Base-by-base conservation (phyloP, 116 monocot genomes). In the Phalaenopsis hybrid region DNA sequence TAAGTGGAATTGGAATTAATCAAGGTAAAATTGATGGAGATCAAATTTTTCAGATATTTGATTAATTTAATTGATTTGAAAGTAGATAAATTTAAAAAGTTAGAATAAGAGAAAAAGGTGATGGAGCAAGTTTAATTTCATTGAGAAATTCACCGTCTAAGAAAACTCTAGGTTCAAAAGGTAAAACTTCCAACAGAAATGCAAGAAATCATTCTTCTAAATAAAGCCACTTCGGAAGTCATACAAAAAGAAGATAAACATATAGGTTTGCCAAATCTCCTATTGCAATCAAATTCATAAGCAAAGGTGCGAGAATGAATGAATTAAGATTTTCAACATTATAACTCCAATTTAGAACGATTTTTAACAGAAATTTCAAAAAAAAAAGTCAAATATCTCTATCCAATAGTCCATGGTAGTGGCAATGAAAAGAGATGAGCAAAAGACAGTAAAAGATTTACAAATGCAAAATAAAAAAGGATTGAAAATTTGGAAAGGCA, bases 271-370 rank as follows among this genome's bases (percentile, higher is more conserved):
- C 5, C 10, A 13, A 72, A 37, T 72, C 33, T 72, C 25, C 72
- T 72, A 72, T 63, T n/a, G n/a, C n/a, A 63, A 63, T 63, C 23
- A 63, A 63, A 63, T 65, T 65, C 65, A 65, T 17, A 73, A 5
- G 73, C 3, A 34, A 73, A 75, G 75, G 16, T 75, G 72, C 4
- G 41, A 72, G 33, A n/a, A 72, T 72, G 37, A 72, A 13, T 34
- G 72, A 31, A 12, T 72, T 34, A 6, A 72, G 41, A 9, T 68
- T 15, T 37, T 7, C 37, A 72, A 72, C 25, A 7, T 28, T 37
- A 12, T 72, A 37, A 72, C 72, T 72, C 72, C 75, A 1, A 15
- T 44, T 75, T 75, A 46, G n/a, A 0, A 46, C 44, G 45, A 46
- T 16, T 1, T 44, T 46, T 3, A 75, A 46, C 37, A 46, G 1